Base-by-base conservation (phyloP, 495 filamentous ascomycete genomes). In the Penicillium ochrochloron region DNA sequence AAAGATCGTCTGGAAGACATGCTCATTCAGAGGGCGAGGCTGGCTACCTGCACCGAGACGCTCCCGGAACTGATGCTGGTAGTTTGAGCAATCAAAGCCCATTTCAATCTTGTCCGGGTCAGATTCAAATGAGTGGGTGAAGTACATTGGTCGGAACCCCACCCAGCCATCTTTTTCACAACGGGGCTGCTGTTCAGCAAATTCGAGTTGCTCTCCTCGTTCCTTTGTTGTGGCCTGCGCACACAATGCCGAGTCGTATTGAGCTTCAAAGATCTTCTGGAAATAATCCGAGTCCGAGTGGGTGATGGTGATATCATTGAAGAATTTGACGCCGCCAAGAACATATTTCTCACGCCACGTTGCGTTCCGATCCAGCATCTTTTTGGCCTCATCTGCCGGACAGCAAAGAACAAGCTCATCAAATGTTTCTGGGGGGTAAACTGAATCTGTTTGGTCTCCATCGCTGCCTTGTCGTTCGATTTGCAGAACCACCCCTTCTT, bases 1-100 rank as follows among this genome's bases (percentile, higher is more conserved):
- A 75, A 89, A 96, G 48, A 94, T 94, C 19, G 89, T 91, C 76
- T 94, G 92, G 71, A 92, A 94, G 21, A 96, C 85, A 75, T 94
- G 92, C 21, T 81, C 73, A 23, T 88, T 83, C 54, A 81, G 80
- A 0, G 81, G 77, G 46, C 79, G 74, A 4, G 79, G 65, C 0
- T 76, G 65, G 14, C 73, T 68, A 8, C 82, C 77, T 5, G 75
- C 74, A 1, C 76, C 73, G n/a, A 78, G 35, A 15, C 74, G 72
- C 41, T 81, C 78, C 2, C 88, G 86, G 70, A 96, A 93, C 74
- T 96, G 92, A 63, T 89, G 82, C 70, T 96, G 92, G 76, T 96
- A 96, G 68, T 92, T 90, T 19, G 88, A 90, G 76, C 89, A 92
- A 73, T 94, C 90, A 74, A 94, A 96, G 64, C 85, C 89, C 91